Evolutionary conservation across 768 basidiomycete species (phyloP).

Genomic region (Tulasnella sp.): DNA sequence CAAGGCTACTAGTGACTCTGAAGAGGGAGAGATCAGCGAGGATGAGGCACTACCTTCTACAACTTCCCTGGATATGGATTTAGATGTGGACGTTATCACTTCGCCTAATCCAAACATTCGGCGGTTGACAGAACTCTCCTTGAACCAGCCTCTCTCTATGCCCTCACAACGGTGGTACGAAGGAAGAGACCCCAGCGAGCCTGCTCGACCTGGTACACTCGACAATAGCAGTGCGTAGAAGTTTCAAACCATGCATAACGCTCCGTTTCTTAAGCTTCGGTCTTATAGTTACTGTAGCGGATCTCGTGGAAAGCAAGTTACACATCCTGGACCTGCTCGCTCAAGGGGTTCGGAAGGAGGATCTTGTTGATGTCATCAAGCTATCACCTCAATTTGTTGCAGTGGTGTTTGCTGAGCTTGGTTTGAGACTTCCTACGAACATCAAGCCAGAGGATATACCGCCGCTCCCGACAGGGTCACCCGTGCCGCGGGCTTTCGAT

Average conservation of each 20-base stretch:
- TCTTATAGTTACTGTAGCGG: not conserved
- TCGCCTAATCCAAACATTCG: not conserved
- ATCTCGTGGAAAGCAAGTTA: conserved; percentile 3
- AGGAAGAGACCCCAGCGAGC: not conserved
- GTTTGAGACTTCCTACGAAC: not conserved
- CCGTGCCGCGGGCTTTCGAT: not conserved
- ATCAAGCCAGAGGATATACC: not conserved
- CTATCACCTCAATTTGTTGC: not conserved
- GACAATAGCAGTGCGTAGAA: conserved; percentile 1
- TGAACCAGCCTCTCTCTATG: not conserved
- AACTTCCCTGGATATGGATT: not conserved
- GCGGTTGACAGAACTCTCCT: not conserved
- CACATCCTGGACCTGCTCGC: not conserved
- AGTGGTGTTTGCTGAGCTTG: not conserved
- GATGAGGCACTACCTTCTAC: not conserved
- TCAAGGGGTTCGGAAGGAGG: not conserved
- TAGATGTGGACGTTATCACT: not conserved
- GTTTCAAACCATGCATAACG: not conserved
- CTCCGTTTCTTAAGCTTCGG: not conserved
- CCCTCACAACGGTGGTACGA: not conserved
- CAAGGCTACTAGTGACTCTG: not conserved
- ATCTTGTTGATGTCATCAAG: not conserved
- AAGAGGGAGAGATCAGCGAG: conserved; percentile 12
- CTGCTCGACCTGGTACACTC: conserved; percentile 9
- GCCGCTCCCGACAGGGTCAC: not conserved